Percentiles rank a stretch among this genome's conserved stretches.
phyloP scores from a whole-genome alignment of 2,329 filamentous ascomycete species.

The Penicillium hesseltinei region DNA sequence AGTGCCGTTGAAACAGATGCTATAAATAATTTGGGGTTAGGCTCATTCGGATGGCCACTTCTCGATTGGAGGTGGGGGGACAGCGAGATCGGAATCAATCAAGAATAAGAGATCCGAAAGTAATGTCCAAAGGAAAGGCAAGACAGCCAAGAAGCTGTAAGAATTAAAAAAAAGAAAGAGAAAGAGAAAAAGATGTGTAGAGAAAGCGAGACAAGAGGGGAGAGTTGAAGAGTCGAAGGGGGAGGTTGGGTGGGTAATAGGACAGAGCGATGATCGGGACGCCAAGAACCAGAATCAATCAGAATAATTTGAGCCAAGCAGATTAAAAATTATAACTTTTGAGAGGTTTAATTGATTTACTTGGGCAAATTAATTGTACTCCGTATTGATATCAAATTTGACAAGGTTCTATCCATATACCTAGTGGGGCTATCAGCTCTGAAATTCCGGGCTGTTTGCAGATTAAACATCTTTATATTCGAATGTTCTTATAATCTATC shows the following conservation, averaged over 20 bases:
- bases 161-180: slow-evolving; percentile 1
- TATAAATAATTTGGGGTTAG: slow-evolving; percentile 16
- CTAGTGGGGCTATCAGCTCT: slow-evolving; percentile 3
- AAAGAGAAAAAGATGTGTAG: slow-evolving; percentile 5
- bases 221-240: slow-evolving; percentile 9
- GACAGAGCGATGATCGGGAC: slow-evolving; percentile 25
- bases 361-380: background rate
- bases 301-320: too few species aligned
- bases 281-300: slow-evolving; percentile 12
- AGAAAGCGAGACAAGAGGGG: slow-evolving; percentile 12
- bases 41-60: slow-evolving; percentile 10
- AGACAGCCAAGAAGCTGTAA: slow-evolving; percentile 1
- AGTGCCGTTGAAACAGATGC: slow-evolving; percentile 11
- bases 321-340: background rate
- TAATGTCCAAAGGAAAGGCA: slow-evolving; percentile 9
- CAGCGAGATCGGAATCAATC: slow-evolving; percentile 6
- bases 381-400: background rate
- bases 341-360: background rate
- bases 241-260: slow-evolving; percentile 16
- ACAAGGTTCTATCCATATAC: background rate
- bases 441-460: background rate
- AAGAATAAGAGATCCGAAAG: slow-evolving; percentile 1
- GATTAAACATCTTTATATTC: background rate
- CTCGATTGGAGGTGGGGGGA: slow-evolving; percentile 3
- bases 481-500: background rate